Evolutionary conservation across 768 basidiomycete species (phyloP).

Genomic region (Calocera viscosa): DNA sequence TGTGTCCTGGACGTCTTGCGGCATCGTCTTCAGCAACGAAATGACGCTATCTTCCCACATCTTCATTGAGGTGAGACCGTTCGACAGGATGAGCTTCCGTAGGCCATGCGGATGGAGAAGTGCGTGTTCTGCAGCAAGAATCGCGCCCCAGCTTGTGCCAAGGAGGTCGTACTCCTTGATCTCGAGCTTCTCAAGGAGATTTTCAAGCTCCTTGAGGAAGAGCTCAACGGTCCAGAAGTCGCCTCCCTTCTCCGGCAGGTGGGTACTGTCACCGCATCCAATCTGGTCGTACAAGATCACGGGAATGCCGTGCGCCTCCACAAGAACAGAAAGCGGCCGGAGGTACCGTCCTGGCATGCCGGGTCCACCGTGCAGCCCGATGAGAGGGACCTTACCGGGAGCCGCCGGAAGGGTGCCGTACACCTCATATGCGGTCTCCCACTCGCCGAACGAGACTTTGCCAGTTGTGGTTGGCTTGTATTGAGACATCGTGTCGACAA

Average conservation of each 20-base stretch:
- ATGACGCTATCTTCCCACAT: conserved; percentile 9
- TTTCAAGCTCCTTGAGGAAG: conserved; percentile 13
- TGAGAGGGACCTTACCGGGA: conserved; percentile 6
- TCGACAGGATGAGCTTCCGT: conserved; percentile 6
- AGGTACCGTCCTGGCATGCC: conserved; percentile 12
- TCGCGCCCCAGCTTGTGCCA: conserved; percentile 14
- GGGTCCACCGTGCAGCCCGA: conserved; percentile 17
- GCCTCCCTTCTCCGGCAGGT: conserved; percentile 11
- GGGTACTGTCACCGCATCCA: conserved; percentile 12
- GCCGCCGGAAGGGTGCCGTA: conserved; percentile 5
- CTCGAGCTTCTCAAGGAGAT: conserved; percentile 9
- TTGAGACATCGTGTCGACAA: too few species aligned
- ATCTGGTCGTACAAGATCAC: conserved; percentile 16
- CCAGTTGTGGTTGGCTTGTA: too few species aligned
- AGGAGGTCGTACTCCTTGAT: conserved; percentile 10
- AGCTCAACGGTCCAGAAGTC: conserved; percentile 14
- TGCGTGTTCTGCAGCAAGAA: conserved; percentile 10
- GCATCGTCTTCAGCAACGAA: background rate
- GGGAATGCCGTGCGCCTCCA: background rate
- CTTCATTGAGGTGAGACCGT: background rate
- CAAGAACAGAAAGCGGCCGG: conserved; percentile 7
- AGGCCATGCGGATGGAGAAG: conserved; percentile 9
- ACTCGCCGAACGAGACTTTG: background rate
- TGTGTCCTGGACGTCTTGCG: conserved; percentile 8
- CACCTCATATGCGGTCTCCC: conserved; percentile 11